phyloP scores from a whole-genome alignment of 345 rosid genomes.

The Rhodamnia argentea region DNA sequence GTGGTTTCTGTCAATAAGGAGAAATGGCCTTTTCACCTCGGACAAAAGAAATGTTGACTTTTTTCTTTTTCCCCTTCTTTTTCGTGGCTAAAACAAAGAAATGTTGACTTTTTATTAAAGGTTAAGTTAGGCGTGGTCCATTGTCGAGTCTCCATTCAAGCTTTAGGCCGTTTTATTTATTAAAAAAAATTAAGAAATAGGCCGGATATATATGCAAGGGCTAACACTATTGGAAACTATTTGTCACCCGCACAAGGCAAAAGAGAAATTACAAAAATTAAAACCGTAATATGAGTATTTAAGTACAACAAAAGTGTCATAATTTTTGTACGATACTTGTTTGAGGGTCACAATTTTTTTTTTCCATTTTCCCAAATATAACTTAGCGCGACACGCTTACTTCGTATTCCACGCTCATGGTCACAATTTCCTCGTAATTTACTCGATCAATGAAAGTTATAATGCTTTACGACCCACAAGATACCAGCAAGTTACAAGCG shows the following conservation, averaged over 20 bases:
- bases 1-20: not conserved
- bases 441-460: not conserved
- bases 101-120: not conserved
- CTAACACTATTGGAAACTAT: not conserved
- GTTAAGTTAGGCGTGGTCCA: not conserved
- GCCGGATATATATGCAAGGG: not conserved
- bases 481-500: not conserved
- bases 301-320: no score
- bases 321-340: no score
- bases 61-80: no score
- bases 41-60: not conserved
- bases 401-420: not conserved
- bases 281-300: not conserved
- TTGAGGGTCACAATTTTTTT: no score
- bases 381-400: rapidly evolving
- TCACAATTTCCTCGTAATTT: not conserved
- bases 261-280: not conserved
- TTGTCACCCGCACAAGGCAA: not conserved
- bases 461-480: not conserved
- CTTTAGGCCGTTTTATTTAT: not conserved
- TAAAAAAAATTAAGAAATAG: not conserved
- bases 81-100: not conserved
- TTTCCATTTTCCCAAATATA: not conserved
- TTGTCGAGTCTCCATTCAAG: not conserved
- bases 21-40: not conserved